Evolutionary conservation across 805 yeast genomes (phyloP).

Genomic region (Phaffomyces thermotolerans): DNA sequence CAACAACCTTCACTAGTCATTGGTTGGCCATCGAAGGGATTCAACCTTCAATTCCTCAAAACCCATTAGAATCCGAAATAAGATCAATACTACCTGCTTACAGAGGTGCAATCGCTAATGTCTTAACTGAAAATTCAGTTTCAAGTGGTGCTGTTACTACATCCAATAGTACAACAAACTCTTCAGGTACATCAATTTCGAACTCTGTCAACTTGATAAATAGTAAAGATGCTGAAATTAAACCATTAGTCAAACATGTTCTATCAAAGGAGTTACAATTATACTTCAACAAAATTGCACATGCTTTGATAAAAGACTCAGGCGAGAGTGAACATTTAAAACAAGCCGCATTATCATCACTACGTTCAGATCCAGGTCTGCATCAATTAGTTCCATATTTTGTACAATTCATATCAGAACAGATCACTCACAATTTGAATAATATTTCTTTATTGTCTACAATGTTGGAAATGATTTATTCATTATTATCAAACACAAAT

Average conservation of each 20-base stretch:
- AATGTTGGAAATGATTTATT: conserved; percentile 83
- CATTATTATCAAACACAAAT: conserved; percentile 74
- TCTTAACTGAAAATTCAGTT: conserved; percentile 39
- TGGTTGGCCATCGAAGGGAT: conserved; percentile 99
- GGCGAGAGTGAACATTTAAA: conserved; percentile 42
- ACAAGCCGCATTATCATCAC: conserved; percentile 76
- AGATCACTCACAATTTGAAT: conserved; percentile 79
- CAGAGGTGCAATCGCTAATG: conserved; percentile 75
- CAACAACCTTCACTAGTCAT: conserved; percentile 87
- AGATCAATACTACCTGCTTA: conserved; percentile 67
- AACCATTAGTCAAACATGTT: conserved; percentile 92
- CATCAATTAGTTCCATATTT: conserved; percentile 96
- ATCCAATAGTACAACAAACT: conserved; percentile 5
- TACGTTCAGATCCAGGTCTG: conserved; percentile 88
- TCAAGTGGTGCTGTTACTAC: conserved; percentile 25
- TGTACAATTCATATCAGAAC: conserved; percentile 93
- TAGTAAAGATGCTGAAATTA: conserved; percentile 49
- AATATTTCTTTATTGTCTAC: conserved; percentile 65
- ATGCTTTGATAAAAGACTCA: conserved; percentile 58
- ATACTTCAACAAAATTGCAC: conserved; percentile 84
- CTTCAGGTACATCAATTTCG: conserved; percentile 2
- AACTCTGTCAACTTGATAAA: conserved; percentile 4
- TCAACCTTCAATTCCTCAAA: conserved; percentile 95
- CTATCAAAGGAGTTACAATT: conserved; percentile 89
- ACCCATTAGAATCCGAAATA: conserved; percentile 76